Evolutionary conservation across 257 asterid species (phyloP).

Genomic region (Rauvolfia tetraphylla): DNA sequence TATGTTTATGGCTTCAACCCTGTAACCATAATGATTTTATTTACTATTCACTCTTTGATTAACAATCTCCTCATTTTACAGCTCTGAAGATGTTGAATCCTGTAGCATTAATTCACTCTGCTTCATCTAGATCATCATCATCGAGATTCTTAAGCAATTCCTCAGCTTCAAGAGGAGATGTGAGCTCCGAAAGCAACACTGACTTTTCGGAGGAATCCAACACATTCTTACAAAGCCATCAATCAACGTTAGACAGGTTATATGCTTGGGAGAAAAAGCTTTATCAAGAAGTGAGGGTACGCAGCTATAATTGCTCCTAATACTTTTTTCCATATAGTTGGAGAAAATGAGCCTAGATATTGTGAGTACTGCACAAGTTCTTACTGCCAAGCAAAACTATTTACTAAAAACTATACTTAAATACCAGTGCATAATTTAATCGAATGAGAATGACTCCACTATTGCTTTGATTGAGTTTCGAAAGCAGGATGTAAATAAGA

Average conservation of each 20-base stretch:
- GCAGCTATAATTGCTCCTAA: conserved; percentile 24
- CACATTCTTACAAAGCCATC: conserved; percentile 67
- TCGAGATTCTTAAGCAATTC: conserved; percentile 61
- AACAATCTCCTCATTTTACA: conserved; percentile 28
- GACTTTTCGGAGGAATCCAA: conserved; percentile 62
- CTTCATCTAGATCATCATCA: conserved; percentile 74
- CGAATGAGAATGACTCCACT: not conserved
- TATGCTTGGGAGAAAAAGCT: conserved; percentile 97
- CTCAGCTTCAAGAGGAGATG: conserved; percentile 53
- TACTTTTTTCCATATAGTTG: not conserved
- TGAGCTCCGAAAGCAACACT: conserved; percentile 59
- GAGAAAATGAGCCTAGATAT: not conserved
- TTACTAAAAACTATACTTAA: not conserved
- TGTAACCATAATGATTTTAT: not conserved
- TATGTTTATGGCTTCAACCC: not conserved
- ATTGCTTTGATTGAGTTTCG: not conserved
- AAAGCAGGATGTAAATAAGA: not conserved
- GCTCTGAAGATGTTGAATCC: conserved; percentile 91
- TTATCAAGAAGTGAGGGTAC: conserved; percentile 89
- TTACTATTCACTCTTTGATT: not conserved
- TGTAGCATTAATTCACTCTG: conserved; percentile 72
- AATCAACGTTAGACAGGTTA: conserved; percentile 79
- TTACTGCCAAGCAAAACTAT: not conserved
- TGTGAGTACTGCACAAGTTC: not conserved
- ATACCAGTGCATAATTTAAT: not conserved